Evolutionary conservation across 177 flowering plant genomes (phyloP).

Genomic region (Telopea speciosissima): DNA sequence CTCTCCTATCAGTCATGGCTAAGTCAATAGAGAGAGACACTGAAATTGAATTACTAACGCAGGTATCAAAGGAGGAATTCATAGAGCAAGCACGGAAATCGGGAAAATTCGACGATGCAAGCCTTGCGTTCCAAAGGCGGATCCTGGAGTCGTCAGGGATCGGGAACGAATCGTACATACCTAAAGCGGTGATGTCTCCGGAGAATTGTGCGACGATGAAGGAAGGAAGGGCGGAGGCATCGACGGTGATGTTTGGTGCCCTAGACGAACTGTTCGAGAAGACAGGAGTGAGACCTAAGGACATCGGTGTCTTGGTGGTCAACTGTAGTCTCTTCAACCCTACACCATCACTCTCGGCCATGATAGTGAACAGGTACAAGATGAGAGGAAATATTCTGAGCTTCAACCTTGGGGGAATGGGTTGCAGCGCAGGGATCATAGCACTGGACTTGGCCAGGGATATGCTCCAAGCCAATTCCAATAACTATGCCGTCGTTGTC

Average conservation of each 20-base stretch:
- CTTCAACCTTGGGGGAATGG: conserved; percentile 87
- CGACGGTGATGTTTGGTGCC: conserved; percentile 75
- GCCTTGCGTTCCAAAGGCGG: conserved; percentile 57
- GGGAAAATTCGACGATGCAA: conserved; percentile 69
- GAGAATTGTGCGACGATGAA: conserved; percentile 69
- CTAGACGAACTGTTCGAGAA: conserved; percentile 85
- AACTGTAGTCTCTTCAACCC: conserved; percentile 94
- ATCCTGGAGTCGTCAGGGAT: conserved; percentile 69
- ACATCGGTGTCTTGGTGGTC: conserved; percentile 76
- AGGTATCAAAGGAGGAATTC: conserved; percentile 73
- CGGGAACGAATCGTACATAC: conserved; percentile 81
- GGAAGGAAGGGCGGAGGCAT: conserved; percentile 78
- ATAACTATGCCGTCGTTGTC: conserved; percentile 71
- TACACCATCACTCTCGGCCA: conserved; percentile 91
- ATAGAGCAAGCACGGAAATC: conserved; percentile 59
- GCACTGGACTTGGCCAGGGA: conserved; percentile 74
- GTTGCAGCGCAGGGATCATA: conserved; percentile 79
- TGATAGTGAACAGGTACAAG: conserved; percentile 86
- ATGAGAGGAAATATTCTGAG: conserved; percentile 91
- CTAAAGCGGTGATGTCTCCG: conserved; percentile 38
- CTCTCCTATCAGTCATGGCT: too few relatives aligned
- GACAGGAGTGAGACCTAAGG: conserved; percentile 63
- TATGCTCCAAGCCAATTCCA: conserved; percentile 77
- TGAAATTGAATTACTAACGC: neutral
- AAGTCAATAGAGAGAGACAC: too few relatives aligned